Base-by-base conservation (phyloP, 2,329 filamentous ascomycete genomes). In the Penicillium sp. region DNA sequence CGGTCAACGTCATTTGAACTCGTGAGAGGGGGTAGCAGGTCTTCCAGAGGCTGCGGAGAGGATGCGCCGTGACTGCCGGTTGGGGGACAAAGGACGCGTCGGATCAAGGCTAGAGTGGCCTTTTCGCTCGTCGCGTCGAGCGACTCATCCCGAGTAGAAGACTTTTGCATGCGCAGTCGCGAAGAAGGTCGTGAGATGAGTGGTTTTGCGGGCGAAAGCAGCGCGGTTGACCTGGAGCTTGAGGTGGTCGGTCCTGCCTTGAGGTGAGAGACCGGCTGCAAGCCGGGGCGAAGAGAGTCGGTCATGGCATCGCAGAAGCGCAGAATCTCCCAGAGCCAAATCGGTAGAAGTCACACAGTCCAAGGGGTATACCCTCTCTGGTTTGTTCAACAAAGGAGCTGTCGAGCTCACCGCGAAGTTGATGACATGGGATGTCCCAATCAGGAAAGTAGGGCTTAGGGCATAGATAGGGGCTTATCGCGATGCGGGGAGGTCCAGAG, bases 1-100 rank as follows among this genome's bases (percentile, higher is more conserved):
- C 95, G 75, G 69, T 98, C 93, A 52, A 97, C 83, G 60, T 95
- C 89, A 69, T 95, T 95, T 44, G 89, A 90, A 74, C 90, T 95
- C 42, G 92, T 97, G 64, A 98, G 78, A 33, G 91, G 90, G 51
- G 92, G 93, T 40, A 98, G 76, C 38, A 95, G 76, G 60, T 91
- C 87, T 52, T 95, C 84, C 59, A 95, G 84, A 42, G 88, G 81
- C 62, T 76, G 76, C 39, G 79, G 80, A 60, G 72, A 86, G 76
- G 71, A 72, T 50, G 74, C 71, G 35, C 73, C 73, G 52, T 78
- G 69, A 44, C 57, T 68, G 56, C 59, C 63, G 44, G 64, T 53
- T 59, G 89, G 84, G n/a, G 87, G 81, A 68, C 89, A 95, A 42
- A 97, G 81, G 32, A 86, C 84, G 43, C 89, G 86, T 52, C 90